Conservation (phyloP, 2,329 filamentous ascomycete species). For the Pestalotiopsis sp. region DNA sequence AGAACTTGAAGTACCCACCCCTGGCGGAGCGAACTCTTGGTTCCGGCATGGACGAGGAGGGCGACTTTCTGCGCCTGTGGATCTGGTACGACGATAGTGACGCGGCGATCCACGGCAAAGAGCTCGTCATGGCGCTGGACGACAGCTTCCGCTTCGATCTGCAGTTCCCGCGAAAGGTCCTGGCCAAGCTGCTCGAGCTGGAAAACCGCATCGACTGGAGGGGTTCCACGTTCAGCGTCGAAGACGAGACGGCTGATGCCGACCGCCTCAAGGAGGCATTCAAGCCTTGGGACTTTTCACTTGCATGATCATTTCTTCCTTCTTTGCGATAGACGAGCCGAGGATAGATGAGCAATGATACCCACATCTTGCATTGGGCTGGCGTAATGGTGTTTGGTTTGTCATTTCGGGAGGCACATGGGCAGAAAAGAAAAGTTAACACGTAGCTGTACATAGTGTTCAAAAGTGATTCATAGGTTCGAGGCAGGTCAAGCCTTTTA, state of each 20-base stretch:
- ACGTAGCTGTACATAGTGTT: no score
- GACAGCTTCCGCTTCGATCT: slow-evolving; percentile 79
- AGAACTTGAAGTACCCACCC: slow-evolving; percentile 65
- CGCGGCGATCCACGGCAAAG: slow-evolving; percentile 62
- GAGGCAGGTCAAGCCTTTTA: no score
- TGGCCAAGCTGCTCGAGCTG: slow-evolving; percentile 84
- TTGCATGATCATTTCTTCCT: slow-evolving; percentile 6
- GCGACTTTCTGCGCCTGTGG: slow-evolving; percentile 82
- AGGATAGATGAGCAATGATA: slow-evolving; percentile 5
- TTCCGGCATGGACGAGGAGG: slow-evolving; percentile 50
- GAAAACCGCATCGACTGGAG: slow-evolving; percentile 83
- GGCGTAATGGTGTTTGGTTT: slow-evolving; percentile 1
- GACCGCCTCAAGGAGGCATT: slow-evolving; percentile 81
- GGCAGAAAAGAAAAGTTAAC: no score
- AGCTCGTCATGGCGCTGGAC: slow-evolving; percentile 74
- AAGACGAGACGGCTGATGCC: slow-evolving; percentile 79
- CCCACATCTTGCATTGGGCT: slow-evolving; percentile 6
- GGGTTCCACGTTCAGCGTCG: slow-evolving; percentile 75
- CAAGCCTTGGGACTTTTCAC: slow-evolving; percentile 84
- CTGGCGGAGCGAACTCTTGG: slow-evolving; percentile 52
- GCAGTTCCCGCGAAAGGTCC: slow-evolving; percentile 84
- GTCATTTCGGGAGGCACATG: neutral
- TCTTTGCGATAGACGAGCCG: neutral
- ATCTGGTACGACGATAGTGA: slow-evolving; percentile 68
- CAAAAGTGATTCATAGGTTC: no score